Base-by-base conservation (phyloP, 768 basidiomycete species). In the Rhodosporidiobolus odoratus region DNA sequence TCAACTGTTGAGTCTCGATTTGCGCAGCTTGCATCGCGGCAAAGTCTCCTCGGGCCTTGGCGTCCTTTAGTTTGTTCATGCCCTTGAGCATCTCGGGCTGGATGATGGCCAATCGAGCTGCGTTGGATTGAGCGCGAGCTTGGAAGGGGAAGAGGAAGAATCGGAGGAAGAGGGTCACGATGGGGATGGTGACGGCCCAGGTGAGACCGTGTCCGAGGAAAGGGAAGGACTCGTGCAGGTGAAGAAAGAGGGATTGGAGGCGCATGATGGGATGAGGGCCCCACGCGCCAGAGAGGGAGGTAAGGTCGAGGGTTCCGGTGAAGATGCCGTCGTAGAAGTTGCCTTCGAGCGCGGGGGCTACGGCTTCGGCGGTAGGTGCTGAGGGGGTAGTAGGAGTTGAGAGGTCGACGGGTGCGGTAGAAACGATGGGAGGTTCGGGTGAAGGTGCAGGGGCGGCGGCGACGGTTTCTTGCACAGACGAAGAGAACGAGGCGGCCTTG, bases 181-280 rank as follows among this genome's bases (percentile, higher is more conserved):
- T 81, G 53, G 91, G 80, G 79, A 93, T 89, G 58, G 90, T 88
- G 83, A 87, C 86, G 81, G 89, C 89, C 91, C 92, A 93, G 0
- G 89, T 87, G 68, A 92, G 79, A 45, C 86, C 87, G 0, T 86
- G 85, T 58, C 66, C 66, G 65, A 68, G 62, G 63, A 74, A 40
- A 2, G 73, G 73, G 59, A 74, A 71, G 25, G 62, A 65, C 47
- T 74, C 73, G 69, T 74, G 73, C 8, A 74, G 63, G 63, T 74
- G 65, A 54, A 74, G 63, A 66, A 74, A 71, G 47, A 74, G 61
- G 48, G 69, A 70, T 40, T 74, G 66, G 59, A 74, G 58, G 53
- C 73, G 69, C 69, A 74, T 71, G 60, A 74, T 74, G 19, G 73
- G 73, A 57, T 74, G 73, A 15, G 64, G 69, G 10, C 69, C 73